Conservation (phyloP, 495 filamentous ascomycete species). For the Chaetomium cochliodes region DNA sequence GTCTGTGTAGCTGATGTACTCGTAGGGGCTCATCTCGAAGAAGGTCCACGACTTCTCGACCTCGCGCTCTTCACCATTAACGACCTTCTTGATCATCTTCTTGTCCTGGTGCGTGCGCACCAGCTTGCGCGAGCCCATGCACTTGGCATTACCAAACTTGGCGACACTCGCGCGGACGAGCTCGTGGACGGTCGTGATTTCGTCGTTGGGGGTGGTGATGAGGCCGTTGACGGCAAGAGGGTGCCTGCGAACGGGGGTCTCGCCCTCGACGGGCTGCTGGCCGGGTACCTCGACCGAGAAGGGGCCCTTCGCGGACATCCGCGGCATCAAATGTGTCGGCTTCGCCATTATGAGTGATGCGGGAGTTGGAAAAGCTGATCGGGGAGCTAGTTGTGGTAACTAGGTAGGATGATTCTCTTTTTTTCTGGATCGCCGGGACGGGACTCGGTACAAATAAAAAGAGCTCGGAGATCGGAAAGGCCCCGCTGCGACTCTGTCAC, state of each 20-base stretch:
- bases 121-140: slow-evolving; percentile 74
- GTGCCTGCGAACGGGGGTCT: slow-evolving; percentile 86
- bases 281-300: slow-evolving; percentile 80
- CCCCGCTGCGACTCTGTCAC: slow-evolving; percentile 9
- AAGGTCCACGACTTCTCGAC: slow-evolving; percentile 96
- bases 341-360: slow-evolving; percentile 35
- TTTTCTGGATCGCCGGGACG: not conserved
- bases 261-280: slow-evolving; percentile 68
- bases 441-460: not conserved
- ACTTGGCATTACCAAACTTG: slow-evolving; percentile 86
- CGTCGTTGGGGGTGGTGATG: slow-evolving; percentile 55
- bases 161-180: slow-evolving; percentile 74
- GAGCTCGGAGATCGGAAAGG: not conserved
- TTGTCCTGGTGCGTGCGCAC: slow-evolving; percentile 85
- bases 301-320: slow-evolving; percentile 60
- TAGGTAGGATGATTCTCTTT: not conserved
- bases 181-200: slow-evolving; percentile 82
- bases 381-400: not conserved
- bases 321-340: slow-evolving; percentile 60
- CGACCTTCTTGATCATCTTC: slow-evolving; percentile 95
- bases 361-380: slow-evolving; percentile 3
- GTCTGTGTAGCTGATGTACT: slow-evolving; percentile 82
- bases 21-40: slow-evolving; percentile 88
- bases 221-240: slow-evolving; percentile 70
- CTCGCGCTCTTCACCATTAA: slow-evolving; percentile 85